phyloP scores from a whole-genome alignment of 2,329 filamentous ascomycete species.

The Penicillium sp. region DNA sequence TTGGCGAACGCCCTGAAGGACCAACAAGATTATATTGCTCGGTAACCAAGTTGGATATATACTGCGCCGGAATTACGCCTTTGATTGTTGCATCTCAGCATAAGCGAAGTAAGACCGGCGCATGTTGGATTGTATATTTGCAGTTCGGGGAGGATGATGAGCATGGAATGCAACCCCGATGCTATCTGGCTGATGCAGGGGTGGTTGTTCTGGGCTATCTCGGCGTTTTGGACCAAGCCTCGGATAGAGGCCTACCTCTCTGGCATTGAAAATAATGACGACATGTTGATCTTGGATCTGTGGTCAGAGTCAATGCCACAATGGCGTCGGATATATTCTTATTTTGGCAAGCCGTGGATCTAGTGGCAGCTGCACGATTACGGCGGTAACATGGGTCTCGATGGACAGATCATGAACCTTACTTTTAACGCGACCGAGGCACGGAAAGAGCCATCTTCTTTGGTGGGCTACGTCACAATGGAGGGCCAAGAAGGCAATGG shows the following conservation, averaged over 20 bases:
- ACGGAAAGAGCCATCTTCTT: constrained; percentile 36
- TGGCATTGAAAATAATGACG: constrained; percentile 40
- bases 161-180: constrained; percentile 7
- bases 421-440: constrained; percentile 46
- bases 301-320: constrained; percentile 48
- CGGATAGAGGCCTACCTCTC: constrained; percentile 48
- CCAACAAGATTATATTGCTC: constrained; percentile 18
- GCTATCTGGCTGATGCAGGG: constrained; percentile 50
- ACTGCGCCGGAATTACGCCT: too few species aligned
- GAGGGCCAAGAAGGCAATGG: constrained; percentile 52
- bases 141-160: constrained; percentile 8
- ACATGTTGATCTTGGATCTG: constrained; percentile 50
- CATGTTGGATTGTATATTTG: constrained; percentile 12
- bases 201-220: constrained; percentile 48
- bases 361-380: constrained; percentile 51
- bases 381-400: constrained; percentile 47
- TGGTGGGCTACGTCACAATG: constrained; percentile 47
- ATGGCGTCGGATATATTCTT: constrained; percentile 48
- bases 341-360: constrained; percentile 50
- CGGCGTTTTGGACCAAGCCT: constrained; percentile 46
- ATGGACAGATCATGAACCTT: constrained; percentile 48
- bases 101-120: constrained; percentile 6
- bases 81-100: not conserved
- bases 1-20: constrained; percentile 27
- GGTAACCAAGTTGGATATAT: not conserved